These are phyloP conservation scores for Posidonia australis DNA, from an alignment of 106 monocot genomes.

Conservation along the genomic window DNA sequence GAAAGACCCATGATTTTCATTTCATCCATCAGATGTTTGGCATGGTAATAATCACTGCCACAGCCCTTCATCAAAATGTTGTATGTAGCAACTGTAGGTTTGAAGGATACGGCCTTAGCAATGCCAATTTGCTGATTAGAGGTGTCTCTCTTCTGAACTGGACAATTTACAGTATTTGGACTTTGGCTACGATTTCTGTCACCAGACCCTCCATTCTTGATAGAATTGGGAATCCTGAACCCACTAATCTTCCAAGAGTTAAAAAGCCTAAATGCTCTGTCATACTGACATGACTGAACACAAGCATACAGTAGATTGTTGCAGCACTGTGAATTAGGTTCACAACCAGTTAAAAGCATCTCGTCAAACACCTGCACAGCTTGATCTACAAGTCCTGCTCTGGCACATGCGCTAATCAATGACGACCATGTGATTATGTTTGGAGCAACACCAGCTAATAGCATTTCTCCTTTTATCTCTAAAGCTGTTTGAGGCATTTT, in stretches of 20 bases:
- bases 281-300: constrained; percentile 75
- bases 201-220: constrained; percentile 6
- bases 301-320: constrained; percentile 75
- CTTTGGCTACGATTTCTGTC: neutral
- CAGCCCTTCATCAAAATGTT: constrained; percentile 95
- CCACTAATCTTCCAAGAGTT: constrained; percentile 59
- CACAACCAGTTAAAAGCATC: constrained; percentile 64
- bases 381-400: constrained; percentile 41
- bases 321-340: constrained; percentile 78
- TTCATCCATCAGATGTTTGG: constrained; percentile 68
- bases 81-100: constrained; percentile 69
- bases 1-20: constrained; percentile 61
- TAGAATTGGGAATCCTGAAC: constrained; percentile 22
- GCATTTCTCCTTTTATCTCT: constrained; percentile 70
- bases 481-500: constrained; percentile 83
- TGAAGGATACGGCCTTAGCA: constrained; percentile 44
- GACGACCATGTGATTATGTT: constrained; percentile 84
- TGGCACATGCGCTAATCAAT: constrained; percentile 67
- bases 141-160: neutral
- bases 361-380: constrained; percentile 70
- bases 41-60: constrained; percentile 64
- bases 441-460: constrained; percentile 41
- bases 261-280: constrained; percentile 75
- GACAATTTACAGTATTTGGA: constrained; percentile 3
- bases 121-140: neutral